Percentiles rank a stretch among this genome's conserved stretches.
Evolutionary conservation across 1,284 basidiomycete species (phyloP).

Genomic region (Fistulina hepatica): DNA sequence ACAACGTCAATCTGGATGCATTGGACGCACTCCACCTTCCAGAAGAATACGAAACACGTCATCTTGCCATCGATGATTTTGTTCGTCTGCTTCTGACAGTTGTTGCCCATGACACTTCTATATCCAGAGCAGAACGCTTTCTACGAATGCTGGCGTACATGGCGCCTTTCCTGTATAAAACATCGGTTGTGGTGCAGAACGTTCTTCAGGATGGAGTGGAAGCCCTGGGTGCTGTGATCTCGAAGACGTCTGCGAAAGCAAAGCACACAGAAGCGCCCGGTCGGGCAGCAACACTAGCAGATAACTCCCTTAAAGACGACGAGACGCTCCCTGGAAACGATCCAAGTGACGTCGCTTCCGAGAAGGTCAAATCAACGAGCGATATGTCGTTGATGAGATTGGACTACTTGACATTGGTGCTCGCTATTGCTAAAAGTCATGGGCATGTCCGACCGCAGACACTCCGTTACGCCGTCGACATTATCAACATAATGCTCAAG

Average conservation of each 20-base stretch:
- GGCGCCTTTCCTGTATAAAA: constrained; percentile 42
- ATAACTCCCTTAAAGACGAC: background rate
- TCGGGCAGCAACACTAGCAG: constrained; percentile 3
- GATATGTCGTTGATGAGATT: constrained; percentile 48
- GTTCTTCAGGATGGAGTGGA: constrained; percentile 58
- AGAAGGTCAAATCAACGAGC: constrained; percentile 34
- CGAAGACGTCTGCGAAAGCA: constrained; percentile 34
- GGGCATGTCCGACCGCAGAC: constrained; percentile 39
- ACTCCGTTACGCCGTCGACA: constrained; percentile 43
- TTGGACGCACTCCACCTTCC: constrained; percentile 35
- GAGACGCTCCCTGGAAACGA: background rate
- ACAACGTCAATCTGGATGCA: constrained; percentile 22
- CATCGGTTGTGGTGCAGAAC: background rate
- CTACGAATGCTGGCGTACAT: constrained; percentile 50
- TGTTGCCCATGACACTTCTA: constrained; percentile 65
- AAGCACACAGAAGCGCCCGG: constrained; percentile 33
- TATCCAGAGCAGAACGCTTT: constrained; percentile 57
- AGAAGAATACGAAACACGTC: constrained; percentile 50
- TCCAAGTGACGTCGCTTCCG: background rate
- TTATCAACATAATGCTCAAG: constrained; percentile 49
- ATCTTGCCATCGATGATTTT: constrained; percentile 56
- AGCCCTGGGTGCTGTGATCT: constrained; percentile 51
- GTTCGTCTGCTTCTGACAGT: constrained; percentile 68
- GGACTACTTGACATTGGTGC: constrained; percentile 55
- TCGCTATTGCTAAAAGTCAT: constrained; percentile 44